Evolutionary conservation across 2,329 filamentous ascomycete species (phyloP), one percentile per base, ranked within the genome.

Genomic region (Aspergillus calidoustus): DNA sequence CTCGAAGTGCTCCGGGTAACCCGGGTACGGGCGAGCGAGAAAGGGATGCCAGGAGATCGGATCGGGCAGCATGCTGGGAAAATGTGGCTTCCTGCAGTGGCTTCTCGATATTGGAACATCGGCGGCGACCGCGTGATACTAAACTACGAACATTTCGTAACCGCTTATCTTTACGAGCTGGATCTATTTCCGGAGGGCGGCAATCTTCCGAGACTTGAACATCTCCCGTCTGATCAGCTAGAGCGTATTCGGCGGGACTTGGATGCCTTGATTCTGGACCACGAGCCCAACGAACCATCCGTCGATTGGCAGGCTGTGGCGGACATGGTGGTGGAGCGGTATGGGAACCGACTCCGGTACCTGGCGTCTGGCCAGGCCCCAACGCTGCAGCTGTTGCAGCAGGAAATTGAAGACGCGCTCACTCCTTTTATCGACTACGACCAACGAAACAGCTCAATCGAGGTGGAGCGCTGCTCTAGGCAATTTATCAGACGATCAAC

Each of bases 301-400:
- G 69, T 85, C 28, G 78, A 91, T 68, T 93, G 91, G 91, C 90
- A 92, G 70, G 82, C 77, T 0, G 78, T 90, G 1, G 81, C 83
- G 0, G 91, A 93, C 67, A 82, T 90, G 80, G 78, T 93, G 4
- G 80, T 91, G 4, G 72, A 80, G 4, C 83, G 90, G 1, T 92
- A 89, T 68, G 82, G 83, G 4, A 77, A 83, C 34, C 80, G 86
- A 25, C 75, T 93, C 30, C 69, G 73, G 7, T 75, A 75, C 48
- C 64, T 79, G 13, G 64, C 64, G 1, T 77, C 76, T 3, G 71
- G 68, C 4, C 63, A 68, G 11, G 55, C 75, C 8, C 31, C 58
- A 1, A 70, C 67, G 1, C 47, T 71, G 9, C 55, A 68, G 46
- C 49, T 54, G 3, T 62, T 79, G 41, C 68, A 72, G 7, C 54